Percentiles rank a stretch among this genome's conserved stretches.
Evolutionary conservation across 257 asterid genomes (phyloP).

Genomic region (Solanum rostratum): DNA sequence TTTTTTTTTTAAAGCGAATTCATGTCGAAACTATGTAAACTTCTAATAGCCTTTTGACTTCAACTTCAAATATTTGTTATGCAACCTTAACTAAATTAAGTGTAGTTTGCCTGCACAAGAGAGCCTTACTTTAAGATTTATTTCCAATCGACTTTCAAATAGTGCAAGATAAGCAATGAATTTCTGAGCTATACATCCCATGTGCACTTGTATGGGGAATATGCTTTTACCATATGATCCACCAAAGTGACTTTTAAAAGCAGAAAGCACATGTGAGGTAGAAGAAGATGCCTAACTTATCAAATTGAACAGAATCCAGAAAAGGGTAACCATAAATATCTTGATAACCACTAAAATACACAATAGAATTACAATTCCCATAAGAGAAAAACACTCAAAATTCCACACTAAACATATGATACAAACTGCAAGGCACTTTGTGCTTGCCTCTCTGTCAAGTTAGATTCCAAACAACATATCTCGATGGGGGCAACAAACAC

Average conservation of each 20-base stretch:
- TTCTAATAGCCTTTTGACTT: not conserved
- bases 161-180: not conserved
- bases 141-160: not conserved
- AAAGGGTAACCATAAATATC: not conserved
- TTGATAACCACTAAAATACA: not conserved
- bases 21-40: not conserved
- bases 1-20: not conserved
- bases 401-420: not conserved
- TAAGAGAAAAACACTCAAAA: not conserved
- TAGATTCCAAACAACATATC: not conserved
- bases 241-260: not conserved
- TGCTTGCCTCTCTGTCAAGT: constrained; percentile 1
- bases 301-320: not conserved
- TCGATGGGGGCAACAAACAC: not conserved
- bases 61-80: not conserved
- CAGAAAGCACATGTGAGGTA: not conserved
- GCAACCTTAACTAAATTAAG: not conserved
- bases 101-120: not conserved
- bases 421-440: not conserved
- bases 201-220: not conserved
- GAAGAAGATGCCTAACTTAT: not conserved
- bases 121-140: not conserved
- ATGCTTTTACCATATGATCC: not conserved
- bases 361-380: not conserved
- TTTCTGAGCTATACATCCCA: not conserved